phyloP scores from a whole-genome alignment of 495 filamentous ascomycete species.

The Diplogelasinospora grovesii region DNA sequence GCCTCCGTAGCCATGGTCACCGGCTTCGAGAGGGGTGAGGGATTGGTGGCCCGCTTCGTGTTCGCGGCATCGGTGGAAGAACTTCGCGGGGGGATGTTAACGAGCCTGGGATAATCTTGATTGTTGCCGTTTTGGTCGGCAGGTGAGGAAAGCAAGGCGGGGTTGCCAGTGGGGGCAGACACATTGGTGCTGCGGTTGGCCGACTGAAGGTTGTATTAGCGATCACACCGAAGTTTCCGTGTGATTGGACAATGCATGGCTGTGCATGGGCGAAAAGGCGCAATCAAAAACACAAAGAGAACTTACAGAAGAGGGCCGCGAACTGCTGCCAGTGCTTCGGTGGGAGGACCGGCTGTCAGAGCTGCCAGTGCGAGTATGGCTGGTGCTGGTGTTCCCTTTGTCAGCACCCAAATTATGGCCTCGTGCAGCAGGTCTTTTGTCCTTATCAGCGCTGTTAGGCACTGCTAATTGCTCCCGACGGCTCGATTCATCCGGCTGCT shows the following conservation, averaged over 20 bases:
- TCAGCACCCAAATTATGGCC: conserved; percentile 11
- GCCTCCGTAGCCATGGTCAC: conserved; percentile 49
- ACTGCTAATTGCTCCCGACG: conserved; percentile 27
- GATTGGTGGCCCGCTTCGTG: conserved; percentile 56
- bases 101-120: conserved; percentile 50
- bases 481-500: conserved; percentile 32
- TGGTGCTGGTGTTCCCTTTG: conserved; percentile 15
- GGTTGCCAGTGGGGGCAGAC: conserved; percentile 39
- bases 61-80: conserved; percentile 61
- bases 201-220: conserved; percentile 35
- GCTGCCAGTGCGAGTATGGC: conserved; percentile 32
- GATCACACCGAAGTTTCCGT: conserved; percentile 15
- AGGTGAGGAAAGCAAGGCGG: conserved; percentile 37
- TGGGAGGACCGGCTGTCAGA: conserved; percentile 39
- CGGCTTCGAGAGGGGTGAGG: conserved; percentile 86
- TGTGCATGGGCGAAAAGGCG: neutral
- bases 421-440: conserved; percentile 25
- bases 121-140: conserved; percentile 30
- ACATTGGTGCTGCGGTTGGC: conserved; percentile 41
- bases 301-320: conserved; percentile 44
- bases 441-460: conserved; percentile 32
- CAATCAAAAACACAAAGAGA: conserved; percentile 2
- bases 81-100: conserved; percentile 60
- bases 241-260: conserved; percentile 36
- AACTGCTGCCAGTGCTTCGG: conserved; percentile 32